A percentile compares a stretch with the other conserved stretches of the same genome.
phyloP scores from a whole-genome alignment of 1,139 yeast species.

The Hanseniaspora gamundiae region DNA sequence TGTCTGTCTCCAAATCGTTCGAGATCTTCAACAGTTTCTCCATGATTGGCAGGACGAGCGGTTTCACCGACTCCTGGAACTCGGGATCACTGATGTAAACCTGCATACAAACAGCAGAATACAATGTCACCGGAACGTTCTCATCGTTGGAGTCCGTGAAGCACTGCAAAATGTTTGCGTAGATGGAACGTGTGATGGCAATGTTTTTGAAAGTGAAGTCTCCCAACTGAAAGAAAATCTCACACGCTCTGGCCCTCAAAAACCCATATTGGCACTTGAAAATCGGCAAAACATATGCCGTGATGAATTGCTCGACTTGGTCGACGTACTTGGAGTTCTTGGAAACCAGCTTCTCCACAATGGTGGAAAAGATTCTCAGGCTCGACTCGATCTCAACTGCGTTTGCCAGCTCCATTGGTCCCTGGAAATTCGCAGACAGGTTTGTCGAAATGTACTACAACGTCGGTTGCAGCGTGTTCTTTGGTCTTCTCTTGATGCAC shows the following conservation, averaged over 20 bases:
- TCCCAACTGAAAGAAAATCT: conserved; percentile 60
- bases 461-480: conserved; percentile 49
- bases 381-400: conserved; percentile 75
- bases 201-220: conserved; percentile 43
- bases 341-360: conserved; percentile 46
- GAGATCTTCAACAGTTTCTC: conserved; percentile 64
- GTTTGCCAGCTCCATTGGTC: conserved; percentile 37
- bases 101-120: conserved; percentile 79
- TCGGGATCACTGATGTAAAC: conserved; percentile 54
- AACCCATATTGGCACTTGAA: conserved; percentile 57
- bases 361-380: conserved; percentile 62
- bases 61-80: conserved; percentile 55
- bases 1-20: conserved; percentile 76
- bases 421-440: conserved; percentile 31
- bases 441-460: conserved; percentile 53
- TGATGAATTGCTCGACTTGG: conserved; percentile 62
- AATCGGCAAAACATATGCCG: conserved; percentile 57
- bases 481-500: conserved; percentile 53
- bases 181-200: conserved; percentile 40
- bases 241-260: conserved; percentile 75
- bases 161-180: conserved; percentile 54
- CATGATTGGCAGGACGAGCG: conserved; percentile 71
- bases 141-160: conserved; percentile 36
- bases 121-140: conserved; percentile 70
- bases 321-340: conserved; percentile 46